Conservation (phyloP, 371 early-diverging fungal genomes). For the Mucor velutinosus region DNA sequence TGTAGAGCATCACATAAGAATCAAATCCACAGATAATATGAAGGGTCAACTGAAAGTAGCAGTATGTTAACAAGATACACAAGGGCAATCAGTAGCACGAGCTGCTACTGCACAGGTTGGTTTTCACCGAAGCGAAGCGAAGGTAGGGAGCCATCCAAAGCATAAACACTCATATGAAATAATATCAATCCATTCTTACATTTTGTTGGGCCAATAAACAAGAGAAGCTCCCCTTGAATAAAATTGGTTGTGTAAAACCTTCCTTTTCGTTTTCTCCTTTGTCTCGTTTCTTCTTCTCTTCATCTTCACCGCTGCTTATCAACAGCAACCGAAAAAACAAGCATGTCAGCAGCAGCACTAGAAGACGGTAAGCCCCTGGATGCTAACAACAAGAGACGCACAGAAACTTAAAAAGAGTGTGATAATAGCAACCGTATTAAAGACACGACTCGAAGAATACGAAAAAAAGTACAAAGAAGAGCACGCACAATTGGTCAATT, state of each 20-base stretch:
- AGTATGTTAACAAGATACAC: no score
- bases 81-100: no score
- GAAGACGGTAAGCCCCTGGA: neutral
- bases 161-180: no score
- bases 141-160: no score
- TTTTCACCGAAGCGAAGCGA: no score
- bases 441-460: constrained; percentile 18
- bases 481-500: constrained; percentile 23
- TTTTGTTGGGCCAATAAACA: neutral
- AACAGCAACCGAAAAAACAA: neutral
- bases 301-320: neutral
- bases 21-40: no score
- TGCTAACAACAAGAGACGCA: neutral
- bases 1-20: no score
- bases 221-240: neutral
- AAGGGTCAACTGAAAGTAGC: no score
- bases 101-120: no score
- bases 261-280: neutral
- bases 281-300: neutral
- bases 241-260: neutral
- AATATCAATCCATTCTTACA: neutral
- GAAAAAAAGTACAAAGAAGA: constrained; percentile 30
- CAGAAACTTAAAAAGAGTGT: neutral
- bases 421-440: constrained; percentile 12
- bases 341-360: neutral